A percentile compares a stretch with the other conserved stretches of the same genome.
These are phyloP conservation scores for Agaricus blazei DNA, from an alignment of 768 basidiomycete genomes.

Conservation along the genomic window DNA sequence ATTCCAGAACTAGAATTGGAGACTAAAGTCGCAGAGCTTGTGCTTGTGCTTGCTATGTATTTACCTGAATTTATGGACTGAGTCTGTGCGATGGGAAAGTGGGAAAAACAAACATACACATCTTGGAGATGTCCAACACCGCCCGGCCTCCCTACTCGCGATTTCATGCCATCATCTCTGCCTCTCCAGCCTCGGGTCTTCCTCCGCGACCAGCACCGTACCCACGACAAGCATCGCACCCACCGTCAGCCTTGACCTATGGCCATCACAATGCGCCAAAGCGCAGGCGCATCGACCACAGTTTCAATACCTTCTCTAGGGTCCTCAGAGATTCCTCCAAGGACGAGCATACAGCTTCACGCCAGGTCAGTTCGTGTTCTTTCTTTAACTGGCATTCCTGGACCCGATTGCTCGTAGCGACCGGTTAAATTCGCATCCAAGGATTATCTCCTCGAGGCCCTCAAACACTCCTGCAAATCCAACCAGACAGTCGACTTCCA, in stretches of 20 bases:
- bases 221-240: background rate
- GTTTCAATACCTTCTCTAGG: background rate
- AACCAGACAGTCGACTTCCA: conserved; percentile 36
- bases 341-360: conserved; percentile 7
- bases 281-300: background rate
- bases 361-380: conserved; percentile 13
- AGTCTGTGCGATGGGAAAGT: too few relatives aligned
- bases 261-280: conserved; percentile 8
- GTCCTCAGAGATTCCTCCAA: background rate
- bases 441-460: conserved; percentile 26
- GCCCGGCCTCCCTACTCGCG: conserved; percentile 15
- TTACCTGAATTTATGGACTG: too few relatives aligned
- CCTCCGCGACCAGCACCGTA: conserved; percentile 13
- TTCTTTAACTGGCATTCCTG: background rate
- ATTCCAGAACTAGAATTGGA: conserved; percentile 38
- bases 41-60: too few relatives aligned
- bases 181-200: conserved; percentile 20
- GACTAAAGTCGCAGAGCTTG: background rate
- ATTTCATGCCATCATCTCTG: conserved; percentile 30
- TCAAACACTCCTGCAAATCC: conserved; percentile 27
- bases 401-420: conserved; percentile 15
- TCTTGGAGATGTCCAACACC: background rate
- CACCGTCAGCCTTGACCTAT: conserved; percentile 2
- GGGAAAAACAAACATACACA: too few relatives aligned
- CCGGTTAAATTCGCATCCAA: conserved; percentile 24